These are phyloP conservation scores for Clitoria ternatea DNA, from an alignment of 306 rosid genomes.

Conservation along the genomic window DNA sequence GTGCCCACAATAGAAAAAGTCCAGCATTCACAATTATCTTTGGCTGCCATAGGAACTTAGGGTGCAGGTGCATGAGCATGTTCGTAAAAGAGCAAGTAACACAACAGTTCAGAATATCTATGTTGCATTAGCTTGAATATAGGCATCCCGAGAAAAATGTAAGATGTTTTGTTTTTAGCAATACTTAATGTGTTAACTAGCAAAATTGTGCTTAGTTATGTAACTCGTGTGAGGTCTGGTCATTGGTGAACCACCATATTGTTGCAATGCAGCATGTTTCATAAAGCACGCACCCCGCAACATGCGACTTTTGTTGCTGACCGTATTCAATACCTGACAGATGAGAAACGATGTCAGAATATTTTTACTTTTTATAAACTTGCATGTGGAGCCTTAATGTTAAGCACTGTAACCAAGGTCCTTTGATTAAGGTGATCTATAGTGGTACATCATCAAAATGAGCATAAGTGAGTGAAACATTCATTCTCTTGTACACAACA, in stretches of 20 bases:
- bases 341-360: neutral
- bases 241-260: neutral
- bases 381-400: neutral
- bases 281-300: neutral
- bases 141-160: neutral
- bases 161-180: neutral
- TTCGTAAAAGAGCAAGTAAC: neutral
- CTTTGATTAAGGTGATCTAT: too few relatives aligned
- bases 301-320: neutral
- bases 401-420: too few relatives aligned
- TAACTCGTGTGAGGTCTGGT: neutral
- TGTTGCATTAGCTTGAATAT: neutral
- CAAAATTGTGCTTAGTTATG: neutral
- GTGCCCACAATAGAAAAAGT: too few relatives aligned
- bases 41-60: neutral
- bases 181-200: neutral
- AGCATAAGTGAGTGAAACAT: too few relatives aligned
- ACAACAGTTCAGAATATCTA: neutral
- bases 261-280: neutral
- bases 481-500: too few relatives aligned
- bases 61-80: neutral
- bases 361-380: neutral
- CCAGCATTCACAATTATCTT: too few relatives aligned
- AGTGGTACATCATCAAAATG: too few relatives aligned
- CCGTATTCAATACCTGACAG: slow-evolving; percentile 35